Evolutionary conservation across 768 basidiomycete species (phyloP), one percentile per base, ranked within the genome.

Genomic region (Suillus spraguei): DNA sequence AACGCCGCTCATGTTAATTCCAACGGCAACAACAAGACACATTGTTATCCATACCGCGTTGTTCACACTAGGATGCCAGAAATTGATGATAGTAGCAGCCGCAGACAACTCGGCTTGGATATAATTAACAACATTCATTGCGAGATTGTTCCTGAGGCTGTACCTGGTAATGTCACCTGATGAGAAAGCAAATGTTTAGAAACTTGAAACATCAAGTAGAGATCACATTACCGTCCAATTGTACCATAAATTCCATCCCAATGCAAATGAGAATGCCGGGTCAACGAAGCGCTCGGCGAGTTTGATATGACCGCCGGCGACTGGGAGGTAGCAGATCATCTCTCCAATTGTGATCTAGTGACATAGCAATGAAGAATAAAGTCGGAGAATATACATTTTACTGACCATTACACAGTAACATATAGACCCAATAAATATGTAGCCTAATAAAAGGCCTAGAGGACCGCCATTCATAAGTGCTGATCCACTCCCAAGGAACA

Each of bases 31-130:
- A 28, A 83, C 67, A 17, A 87, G 69, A 64, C 80, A 85, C 39
- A 88, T 72, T 2, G 80, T 74, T 62, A 88, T 83, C 82, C 83
- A 87, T 8, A 77, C 79, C 0, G 79, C 84, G 53, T 82, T 77
- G 61, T 73, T 82, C 44, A 81, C 73, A 3, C 63, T 65, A 8
- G 46, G 39, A 60, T 77, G 78, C 83, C 83, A 85, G 67, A 72
- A 85, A 56, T 76, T 72, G 70, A 88, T 80, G 46, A 87, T 66
- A 3, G 85, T 75, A 13, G 86, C 80, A 0, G 82, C 79, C 0
- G 85, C 85, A 39, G 80, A 78, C 4, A 85, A 67, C 63, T 86
- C 85, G 7, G 83, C 82, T 65, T 46, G 9, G 46, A 61, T 36
- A 58, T 4, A 6, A 24, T 74, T 14, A 74, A 61, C 14, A n/a